Evolutionary conservation across 257 asterid genomes (phyloP).

Genomic region (Verbena officinalis): DNA sequence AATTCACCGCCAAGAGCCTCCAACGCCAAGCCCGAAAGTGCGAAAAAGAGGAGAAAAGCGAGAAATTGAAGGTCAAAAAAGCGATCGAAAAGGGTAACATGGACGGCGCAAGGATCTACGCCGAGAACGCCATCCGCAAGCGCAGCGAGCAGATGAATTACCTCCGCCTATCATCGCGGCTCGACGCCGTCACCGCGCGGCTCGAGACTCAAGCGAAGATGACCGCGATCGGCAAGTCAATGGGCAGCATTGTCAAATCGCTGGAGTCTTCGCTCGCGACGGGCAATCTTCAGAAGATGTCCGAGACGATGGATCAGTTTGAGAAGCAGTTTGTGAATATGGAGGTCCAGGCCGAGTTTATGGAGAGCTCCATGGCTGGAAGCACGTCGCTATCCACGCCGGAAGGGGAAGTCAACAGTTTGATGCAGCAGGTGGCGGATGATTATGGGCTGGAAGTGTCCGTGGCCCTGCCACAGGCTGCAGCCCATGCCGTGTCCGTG

Average conservation of each 20-base stretch:
- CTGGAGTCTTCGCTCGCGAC: conserved; percentile 76
- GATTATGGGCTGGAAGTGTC: conserved; percentile 97
- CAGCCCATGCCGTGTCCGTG: conserved; percentile 64
- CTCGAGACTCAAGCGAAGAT: conserved; percentile 98
- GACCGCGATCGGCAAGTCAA: conserved; percentile 81
- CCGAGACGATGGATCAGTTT: conserved; percentile 94
- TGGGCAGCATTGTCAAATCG: conserved; percentile 85
- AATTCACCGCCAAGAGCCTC: conserved; percentile 82
- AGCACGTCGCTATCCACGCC: conserved; percentile 94
- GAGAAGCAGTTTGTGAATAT: conserved; percentile 94
- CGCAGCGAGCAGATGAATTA: conserved; percentile 95
- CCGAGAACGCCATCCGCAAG: conserved; percentile 96
- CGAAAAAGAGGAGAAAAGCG: conserved; percentile 92
- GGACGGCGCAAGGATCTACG: conserved; percentile 99
- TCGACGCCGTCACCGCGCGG: conserved; percentile 95
- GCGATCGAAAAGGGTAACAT: conserved; percentile 98
- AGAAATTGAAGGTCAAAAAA: conserved; percentile 86
- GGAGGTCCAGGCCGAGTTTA: conserved; percentile 99
- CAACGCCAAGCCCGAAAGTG: conserved; percentile 92
- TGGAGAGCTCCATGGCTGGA: conserved; percentile 99
- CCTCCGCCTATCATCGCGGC: conserved; percentile 93
- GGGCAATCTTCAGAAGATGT: conserved; percentile 95
- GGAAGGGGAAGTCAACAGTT: conserved; percentile 81
- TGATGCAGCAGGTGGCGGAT: conserved; percentile 98
- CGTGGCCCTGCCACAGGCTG: conserved; percentile 86